Percentiles rank a stretch among this genome's conserved stretches.
phyloP scores from a whole-genome alignment of 805 yeast species.

The Yamadazyma olivae region DNA sequence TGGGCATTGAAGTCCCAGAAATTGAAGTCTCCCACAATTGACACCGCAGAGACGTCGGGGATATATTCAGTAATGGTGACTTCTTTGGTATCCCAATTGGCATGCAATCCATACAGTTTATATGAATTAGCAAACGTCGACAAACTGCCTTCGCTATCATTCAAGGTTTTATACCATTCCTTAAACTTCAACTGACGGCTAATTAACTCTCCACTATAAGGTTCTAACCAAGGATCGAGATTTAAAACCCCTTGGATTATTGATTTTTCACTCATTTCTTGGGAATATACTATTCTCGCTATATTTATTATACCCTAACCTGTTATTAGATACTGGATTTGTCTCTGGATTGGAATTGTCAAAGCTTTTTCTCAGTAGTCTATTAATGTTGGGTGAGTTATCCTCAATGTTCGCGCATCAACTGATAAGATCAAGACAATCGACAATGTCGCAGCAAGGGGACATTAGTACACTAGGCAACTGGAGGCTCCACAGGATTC shows the following conservation, averaged over 20 bases:
- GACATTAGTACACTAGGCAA: too few relatives aligned
- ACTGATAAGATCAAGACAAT: too few relatives aligned
- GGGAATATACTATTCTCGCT: too few relatives aligned
- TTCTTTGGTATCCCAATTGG: constrained; percentile 46
- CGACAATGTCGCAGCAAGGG: too few relatives aligned
- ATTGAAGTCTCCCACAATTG: constrained; percentile 91
- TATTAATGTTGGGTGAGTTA: too few relatives aligned
- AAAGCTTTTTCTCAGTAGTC: too few relatives aligned
- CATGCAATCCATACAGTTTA: constrained; percentile 73
- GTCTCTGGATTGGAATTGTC: too few relatives aligned
- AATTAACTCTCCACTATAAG: constrained; percentile 64
- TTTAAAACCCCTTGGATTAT: constrained; percentile 57
- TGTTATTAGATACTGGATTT: too few relatives aligned
- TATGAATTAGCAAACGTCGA: constrained; percentile 73
- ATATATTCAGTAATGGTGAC: constrained; percentile 81
- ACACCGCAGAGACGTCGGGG: constrained; percentile 76
- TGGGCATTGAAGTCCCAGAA: constrained; percentile 65
- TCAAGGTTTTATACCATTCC: constrained; percentile 57
- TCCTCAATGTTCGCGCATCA: too few relatives aligned
- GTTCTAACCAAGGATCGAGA: constrained; percentile 84
- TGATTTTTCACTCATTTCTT: too few relatives aligned
- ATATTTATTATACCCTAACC: too few relatives aligned
- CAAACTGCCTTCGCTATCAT: constrained; percentile 55
- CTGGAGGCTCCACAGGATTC: too few relatives aligned
- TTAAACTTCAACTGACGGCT: constrained; percentile 66